Percentiles rank a stretch among this genome's conserved stretches.
Evolutionary conservation across 805 yeast species (phyloP).

Genomic region (Myxozyma vanderwaltii): DNA sequence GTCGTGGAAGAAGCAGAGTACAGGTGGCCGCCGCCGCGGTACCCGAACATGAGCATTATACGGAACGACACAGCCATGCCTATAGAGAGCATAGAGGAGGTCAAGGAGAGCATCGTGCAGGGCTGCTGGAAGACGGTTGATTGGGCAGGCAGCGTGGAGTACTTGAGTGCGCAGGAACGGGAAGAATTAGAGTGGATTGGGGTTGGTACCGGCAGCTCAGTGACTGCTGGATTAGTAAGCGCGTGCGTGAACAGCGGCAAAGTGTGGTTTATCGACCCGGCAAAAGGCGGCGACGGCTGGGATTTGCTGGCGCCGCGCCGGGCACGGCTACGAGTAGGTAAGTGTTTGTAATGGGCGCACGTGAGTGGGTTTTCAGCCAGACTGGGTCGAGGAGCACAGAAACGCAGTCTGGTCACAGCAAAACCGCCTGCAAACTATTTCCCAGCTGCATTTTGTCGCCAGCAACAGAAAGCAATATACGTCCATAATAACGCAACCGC

Average conservation of each 20-base stretch:
- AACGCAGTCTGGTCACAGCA: no score
- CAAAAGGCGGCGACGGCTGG: neutral
- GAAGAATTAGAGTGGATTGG: constrained; percentile 18
- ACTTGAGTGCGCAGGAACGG: neutral
- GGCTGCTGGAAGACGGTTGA: constrained; percentile 30
- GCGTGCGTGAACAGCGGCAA: neutral
- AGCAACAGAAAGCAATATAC: no score
- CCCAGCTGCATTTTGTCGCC: no score
- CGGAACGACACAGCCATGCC: constrained; percentile 17
- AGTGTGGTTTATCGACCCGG: constrained; percentile 1
- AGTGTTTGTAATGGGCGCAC: no score
- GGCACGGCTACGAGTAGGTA: no score
- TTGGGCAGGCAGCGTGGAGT: constrained; percentile 25
- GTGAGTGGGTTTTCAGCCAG: no score
- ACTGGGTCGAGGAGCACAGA: no score
- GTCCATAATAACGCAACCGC: no score
- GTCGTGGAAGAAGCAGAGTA: neutral
- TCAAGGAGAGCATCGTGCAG: constrained; percentile 10
- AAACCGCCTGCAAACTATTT: no score
- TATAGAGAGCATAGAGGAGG: constrained; percentile 10
- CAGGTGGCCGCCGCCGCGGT: constrained; percentile 1
- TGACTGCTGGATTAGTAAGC: constrained; percentile 20
- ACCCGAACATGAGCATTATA: constrained; percentile 2
- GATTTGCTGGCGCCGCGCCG: neutral
- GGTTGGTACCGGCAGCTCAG: constrained; percentile 25